phyloP scores from a whole-genome alignment of 805 yeast genomes.

The Starmerella potacharoeniae region DNA sequence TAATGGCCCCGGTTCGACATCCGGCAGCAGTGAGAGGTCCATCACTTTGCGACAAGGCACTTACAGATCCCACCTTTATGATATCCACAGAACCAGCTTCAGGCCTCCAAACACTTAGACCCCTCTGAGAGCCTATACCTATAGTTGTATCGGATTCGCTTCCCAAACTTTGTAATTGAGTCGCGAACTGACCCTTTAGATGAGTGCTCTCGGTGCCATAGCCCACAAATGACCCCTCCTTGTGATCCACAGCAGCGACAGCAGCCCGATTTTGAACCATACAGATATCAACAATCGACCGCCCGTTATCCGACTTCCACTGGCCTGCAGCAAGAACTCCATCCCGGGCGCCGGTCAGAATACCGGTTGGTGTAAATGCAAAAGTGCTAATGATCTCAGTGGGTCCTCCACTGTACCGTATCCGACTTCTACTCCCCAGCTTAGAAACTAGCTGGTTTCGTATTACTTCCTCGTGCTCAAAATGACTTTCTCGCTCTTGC shows the following conservation, averaged over 20 bases:
- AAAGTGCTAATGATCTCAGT: neutral
- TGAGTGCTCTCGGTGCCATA: neutral
- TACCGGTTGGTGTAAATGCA: neutral
- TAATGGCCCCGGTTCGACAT: neutral
- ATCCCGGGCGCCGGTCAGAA: conserved; percentile 7
- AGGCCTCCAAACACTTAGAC: conserved; percentile 2
- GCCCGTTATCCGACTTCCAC: neutral
- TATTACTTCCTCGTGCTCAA: neutral
- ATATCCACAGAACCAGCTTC: neutral
- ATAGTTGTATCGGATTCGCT: neutral
- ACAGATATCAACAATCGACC: conserved; percentile 5
- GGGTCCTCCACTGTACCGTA: neutral
- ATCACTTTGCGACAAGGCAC: neutral
- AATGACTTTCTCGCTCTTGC: neutral
- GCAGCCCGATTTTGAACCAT: neutral
- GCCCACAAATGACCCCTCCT: conserved; percentile 4
- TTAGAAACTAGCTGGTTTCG: neutral
- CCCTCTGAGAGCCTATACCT: neutral
- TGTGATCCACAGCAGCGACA: conserved; percentile 12
- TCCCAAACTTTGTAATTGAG: neutral
- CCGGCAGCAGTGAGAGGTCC: neutral
- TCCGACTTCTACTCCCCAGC: neutral
- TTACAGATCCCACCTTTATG: neutral
- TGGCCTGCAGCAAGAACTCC: conserved; percentile 5
- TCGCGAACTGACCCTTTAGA: conserved; percentile 1